phyloP scores from a whole-genome alignment of 768 basidiomycete genomes.

The Holtermannia corniformis region DNA sequence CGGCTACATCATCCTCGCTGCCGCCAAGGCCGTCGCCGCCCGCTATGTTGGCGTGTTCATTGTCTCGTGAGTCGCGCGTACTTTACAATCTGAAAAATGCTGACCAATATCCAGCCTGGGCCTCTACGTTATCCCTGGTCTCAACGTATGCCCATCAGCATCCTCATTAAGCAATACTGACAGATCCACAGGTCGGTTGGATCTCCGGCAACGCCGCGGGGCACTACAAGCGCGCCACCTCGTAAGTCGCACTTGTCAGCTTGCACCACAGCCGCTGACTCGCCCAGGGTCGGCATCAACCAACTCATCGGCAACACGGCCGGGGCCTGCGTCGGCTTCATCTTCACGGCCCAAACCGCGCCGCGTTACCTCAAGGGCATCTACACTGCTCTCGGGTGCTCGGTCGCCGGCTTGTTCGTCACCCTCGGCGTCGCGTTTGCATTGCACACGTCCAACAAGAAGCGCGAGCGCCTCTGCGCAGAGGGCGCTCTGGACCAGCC shows the following conservation, averaged over 20 bases:
- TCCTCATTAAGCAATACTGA: no score
- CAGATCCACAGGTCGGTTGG: no score
- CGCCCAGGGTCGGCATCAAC: slow-evolving; percentile 9
- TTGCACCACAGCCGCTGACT: no score
- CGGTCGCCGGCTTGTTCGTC: slow-evolving; percentile 6
- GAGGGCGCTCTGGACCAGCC: slow-evolving; percentile 22
- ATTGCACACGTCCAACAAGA: slow-evolving; percentile 9
- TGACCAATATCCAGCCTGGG: no score
- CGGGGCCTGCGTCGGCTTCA: slow-evolving; percentile 18
- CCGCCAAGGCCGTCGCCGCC: slow-evolving; percentile 5
- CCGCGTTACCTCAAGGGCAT: slow-evolving; percentile 15
- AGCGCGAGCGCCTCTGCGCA: slow-evolving; percentile 8
- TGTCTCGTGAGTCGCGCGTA: no score
- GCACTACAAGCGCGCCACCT: slow-evolving; percentile 10
- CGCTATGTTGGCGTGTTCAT: slow-evolving; percentile 15
- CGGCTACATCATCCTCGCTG: slow-evolving; percentile 15
- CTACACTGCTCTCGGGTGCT: slow-evolving; percentile 15
- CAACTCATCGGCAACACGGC: slow-evolving; percentile 11
- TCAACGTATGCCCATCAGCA: no score
- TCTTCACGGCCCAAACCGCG: slow-evolving; percentile 9
- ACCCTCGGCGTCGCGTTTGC: slow-evolving; percentile 2
- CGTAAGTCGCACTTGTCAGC: no score
- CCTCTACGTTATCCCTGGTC: slow-evolving; percentile 12
- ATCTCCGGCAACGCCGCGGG: slow-evolving; percentile 10
- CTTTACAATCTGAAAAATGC: no score